Evolutionary conservation across 2,329 filamentous ascomycete species (phyloP).

Genomic region (Aspergillus arachidicola): DNA sequence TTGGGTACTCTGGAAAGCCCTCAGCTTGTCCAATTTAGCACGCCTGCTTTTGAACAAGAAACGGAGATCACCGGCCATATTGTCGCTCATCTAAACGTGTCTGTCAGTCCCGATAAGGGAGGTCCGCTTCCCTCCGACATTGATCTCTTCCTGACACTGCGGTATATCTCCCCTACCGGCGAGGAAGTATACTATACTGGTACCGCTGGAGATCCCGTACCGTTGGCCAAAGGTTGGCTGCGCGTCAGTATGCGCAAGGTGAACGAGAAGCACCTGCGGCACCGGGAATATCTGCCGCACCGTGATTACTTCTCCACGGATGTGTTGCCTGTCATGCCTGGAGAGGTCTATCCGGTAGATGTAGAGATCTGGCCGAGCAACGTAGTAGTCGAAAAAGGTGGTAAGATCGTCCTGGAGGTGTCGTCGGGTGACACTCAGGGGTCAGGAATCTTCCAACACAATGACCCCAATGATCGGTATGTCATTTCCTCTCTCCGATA

Average conservation of each 20-base stretch:
- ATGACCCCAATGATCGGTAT: conserved; percentile 41
- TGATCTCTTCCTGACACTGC: conserved; percentile 59
- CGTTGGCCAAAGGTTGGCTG: conserved; percentile 58
- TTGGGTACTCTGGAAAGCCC: conserved; percentile 60
- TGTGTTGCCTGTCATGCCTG: conserved; percentile 50
- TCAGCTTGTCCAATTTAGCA: conserved; percentile 61
- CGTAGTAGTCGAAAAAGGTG: conserved; percentile 38
- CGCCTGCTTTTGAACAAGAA: conserved; percentile 60
- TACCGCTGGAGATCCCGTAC: conserved; percentile 58
- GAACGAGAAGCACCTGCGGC: conserved; percentile 46
- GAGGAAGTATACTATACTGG: conserved; percentile 60
- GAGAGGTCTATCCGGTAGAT: conserved; percentile 55
- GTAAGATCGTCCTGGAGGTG: conserved; percentile 33
- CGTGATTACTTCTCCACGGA: conserved; percentile 56
- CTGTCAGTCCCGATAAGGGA: conserved; percentile 46
- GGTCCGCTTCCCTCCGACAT: conserved; percentile 51
- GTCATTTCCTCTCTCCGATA: background rate
- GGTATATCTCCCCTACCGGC: conserved; percentile 52
- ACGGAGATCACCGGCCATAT: conserved; percentile 72
- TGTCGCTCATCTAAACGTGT: conserved; percentile 65
- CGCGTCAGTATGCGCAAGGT: conserved; percentile 55
- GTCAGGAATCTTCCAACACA: conserved; percentile 52
- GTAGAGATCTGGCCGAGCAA: conserved; percentile 47
- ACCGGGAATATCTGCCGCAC: conserved; percentile 51
- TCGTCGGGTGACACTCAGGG: conserved; percentile 55